Base-by-base conservation (phyloP, 208 protist species). In the Leishmania amazonensis region DNA sequence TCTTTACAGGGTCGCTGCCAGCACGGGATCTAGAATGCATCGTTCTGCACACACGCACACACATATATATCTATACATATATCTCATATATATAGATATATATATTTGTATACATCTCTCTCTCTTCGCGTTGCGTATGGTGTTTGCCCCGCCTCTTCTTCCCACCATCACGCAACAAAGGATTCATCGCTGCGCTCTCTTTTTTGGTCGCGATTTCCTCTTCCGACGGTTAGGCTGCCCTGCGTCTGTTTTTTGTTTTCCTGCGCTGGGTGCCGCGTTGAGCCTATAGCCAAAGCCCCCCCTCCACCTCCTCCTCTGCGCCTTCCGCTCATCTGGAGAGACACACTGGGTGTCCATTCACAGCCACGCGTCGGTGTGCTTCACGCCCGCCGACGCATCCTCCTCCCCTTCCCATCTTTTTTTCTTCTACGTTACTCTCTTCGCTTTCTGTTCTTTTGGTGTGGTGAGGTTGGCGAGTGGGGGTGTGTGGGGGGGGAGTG, bases 181-280 rank as follows among this genome's bases (percentile, higher is more conserved):
- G 8, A 28, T 64, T 64, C 0, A 64, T 64, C 58, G 58, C 11
- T 24, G 8, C 2, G 58, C 9, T 15, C n/a, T 35, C 58, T 28
- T 9, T 15, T 11, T 21, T 54, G 51, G 15, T 17, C 58, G 2
- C 65, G 13, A 24, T 71, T 42, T 71, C 35, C 15, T 40, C 47
- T 35, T 5, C 28, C n/a, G 2, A 45, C 2, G 19, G 47, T 58
- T 58, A 24, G 7, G 42, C 47, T 75, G n/a, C 5, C 31, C 3
- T 9, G 47, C 19, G n/a, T 71, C 58, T 75, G 35, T 85, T 45
- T 73, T 82, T 78, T 54, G 24, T 49, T 75, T 47, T 71, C 19
- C 1, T 28, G 4, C n/a, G 13, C 31, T 19, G 47, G 35, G 31
- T 45, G 67, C 42, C 19, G 40, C 15, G 24, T 49, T 28, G 19